Evolutionary conservation across 2,329 filamentous ascomycete genomes (phyloP), one percentile per base, ranked within the genome.

Genomic region (Pestalotiopsis sp.): DNA sequence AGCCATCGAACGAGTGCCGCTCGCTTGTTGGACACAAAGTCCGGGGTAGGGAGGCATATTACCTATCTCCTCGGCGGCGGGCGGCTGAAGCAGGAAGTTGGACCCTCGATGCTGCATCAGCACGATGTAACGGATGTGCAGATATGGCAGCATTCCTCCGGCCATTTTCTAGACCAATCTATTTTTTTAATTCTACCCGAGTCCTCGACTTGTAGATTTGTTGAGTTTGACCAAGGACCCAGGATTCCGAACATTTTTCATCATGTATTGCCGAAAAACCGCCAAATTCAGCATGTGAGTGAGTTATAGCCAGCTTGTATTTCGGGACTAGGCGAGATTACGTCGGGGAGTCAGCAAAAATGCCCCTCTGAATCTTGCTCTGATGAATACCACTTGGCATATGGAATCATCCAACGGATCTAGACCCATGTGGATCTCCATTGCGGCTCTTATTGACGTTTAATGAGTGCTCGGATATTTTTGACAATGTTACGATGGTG

Each of bases 71-170:
- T 14, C 60, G 36, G 60, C 60, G 60, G 60, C 60, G 27, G 23
- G 60, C 60, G 60, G 60, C 60, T 41, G 25, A 63, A 63, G 60
- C 60, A 38, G 60, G 60, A 63, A 63, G 60, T 41, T 63, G 60
- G 31, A 38, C 60, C 27, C 20, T 63, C 60, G 14, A 39, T n/a
- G 17, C 13, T 39, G 60, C 31, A 45, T 12, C 20, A 63, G n/a
- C 23, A 38, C 31, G 31, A 63, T 63, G 60, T 63, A 38, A 63
- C 60, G 57, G 25, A 12, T 7, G 5, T 59, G 57, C 23, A 59
- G 9, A 6, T 27, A 59, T 36, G 31, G 31, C 23, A 59, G 57
- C 45, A 52, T 52, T 52, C 17, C 45, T 52, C 45, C 45, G 45
- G n/a, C 11, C 45, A 52, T 52, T 52, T 52, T 52, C 45, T 52